phyloP scores from a whole-genome alignment of 768 basidiomycete genomes.

The Suillus plorans region DNA sequence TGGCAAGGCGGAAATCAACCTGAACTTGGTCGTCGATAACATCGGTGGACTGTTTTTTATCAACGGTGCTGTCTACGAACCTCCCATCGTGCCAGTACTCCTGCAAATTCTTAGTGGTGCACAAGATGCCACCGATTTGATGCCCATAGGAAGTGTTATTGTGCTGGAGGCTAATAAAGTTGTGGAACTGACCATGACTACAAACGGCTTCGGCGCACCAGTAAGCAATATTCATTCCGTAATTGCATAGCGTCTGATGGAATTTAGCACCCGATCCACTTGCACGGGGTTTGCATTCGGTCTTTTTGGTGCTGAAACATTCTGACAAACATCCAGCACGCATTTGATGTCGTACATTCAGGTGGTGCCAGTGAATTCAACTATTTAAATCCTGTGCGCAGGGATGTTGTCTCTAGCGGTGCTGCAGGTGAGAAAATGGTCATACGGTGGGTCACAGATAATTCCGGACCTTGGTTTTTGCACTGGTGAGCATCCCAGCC shows the following conservation, averaged over 20 bases:
- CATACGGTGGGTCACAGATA: slow-evolving; percentile 61
- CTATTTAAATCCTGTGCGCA: slow-evolving; percentile 36
- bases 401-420: slow-evolving; percentile 30
- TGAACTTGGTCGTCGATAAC: neutral
- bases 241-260: neutral
- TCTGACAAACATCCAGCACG: neutral
- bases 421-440: slow-evolving; percentile 41
- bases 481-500: slow-evolving; percentile 31
- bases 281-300: neutral
- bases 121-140: slow-evolving; percentile 39
- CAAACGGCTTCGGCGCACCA: neutral
- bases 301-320: neutral
- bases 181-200: slow-evolving; percentile 23
- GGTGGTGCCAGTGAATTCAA: slow-evolving; percentile 29
- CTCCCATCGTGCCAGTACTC: neutral
- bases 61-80: neutral
- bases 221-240: neutral
- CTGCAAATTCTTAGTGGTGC: neutral
- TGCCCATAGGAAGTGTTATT: slow-evolving; percentile 29
- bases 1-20: neutral
- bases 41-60: neutral
- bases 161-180: slow-evolving; percentile 26
- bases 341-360: slow-evolving; percentile 25
- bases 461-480: slow-evolving; percentile 58
- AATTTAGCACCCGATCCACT: neutral